Evolutionary conservation across 176 grass and related monocot genomes (phyloP), one percentile per base, ranked within the genome.

Genomic region (Tuctoria greenei): DNA sequence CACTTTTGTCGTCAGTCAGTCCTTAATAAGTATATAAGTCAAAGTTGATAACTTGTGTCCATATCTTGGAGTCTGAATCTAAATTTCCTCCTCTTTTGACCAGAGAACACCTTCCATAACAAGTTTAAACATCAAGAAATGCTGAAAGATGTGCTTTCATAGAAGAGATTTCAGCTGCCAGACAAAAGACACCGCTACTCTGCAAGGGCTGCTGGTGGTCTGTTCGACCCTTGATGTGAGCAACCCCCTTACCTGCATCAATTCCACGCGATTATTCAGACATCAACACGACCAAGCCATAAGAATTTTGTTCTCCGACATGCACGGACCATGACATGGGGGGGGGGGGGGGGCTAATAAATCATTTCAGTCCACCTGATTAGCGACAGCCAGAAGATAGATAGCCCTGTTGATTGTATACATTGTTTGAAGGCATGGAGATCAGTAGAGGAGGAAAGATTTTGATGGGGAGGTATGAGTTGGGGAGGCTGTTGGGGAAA

Each of bases 281-380:
- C 46, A 81, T 47, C 71, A 43, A 11, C 51, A 83, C 5, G 57
- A 81, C 59, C 84, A 79, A 56, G 61, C 50, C 39, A 83, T 73
- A 51, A 92, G 87, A 80, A 72, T 86, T 37, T 0, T 85, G 52
- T 72, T 87, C 85, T 73, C 43, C 0, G 16, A 58, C 5, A 37
- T 83, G 63, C n/a, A n/a, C n/a, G n/a, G 69, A 87, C 69, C 86
- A 84, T 55, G 81, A 88, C 75, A 70, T 86, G 35, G 82, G 71
- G 47, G 91, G 94, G 26, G 91, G 90, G 25, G 89, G 95, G n/a
- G n/a, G n/a, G n/a, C n/a, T n/a, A n/a, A 64, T 98, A 76, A 90
- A 75, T 66, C 63, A 12, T 12, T 57, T 2, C 21, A 57, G 21
- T 34, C 17, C 44, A 59, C n/a, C 2, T 27, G 5, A 26, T 25